Base-by-base conservation (phyloP, 495 filamentous ascomycete genomes). In the Xylaria bambusicola region DNA sequence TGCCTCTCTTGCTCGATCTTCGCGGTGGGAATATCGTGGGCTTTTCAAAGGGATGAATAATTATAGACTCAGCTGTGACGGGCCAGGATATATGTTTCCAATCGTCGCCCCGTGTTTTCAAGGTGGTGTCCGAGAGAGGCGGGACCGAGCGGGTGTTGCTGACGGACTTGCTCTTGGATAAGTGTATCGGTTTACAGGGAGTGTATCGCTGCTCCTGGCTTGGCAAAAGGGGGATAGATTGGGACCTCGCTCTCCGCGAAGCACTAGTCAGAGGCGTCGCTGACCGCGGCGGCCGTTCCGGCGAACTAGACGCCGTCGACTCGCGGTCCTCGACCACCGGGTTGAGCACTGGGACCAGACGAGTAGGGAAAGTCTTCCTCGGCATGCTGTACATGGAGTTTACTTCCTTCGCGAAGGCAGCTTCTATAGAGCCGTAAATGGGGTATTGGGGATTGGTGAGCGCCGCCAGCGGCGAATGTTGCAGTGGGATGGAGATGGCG, bases 401-500 rank as follows among this genome's bases (percentile, higher is more conserved):
- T 9, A 45, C n/a, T 1, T 51, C 52, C 24, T 52, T 53, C 9
- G 56, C 42, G 23, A 31, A 56, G 21, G 29, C 55, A 1, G 36
- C 35, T n/a, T 56, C 61, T 20, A 46, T 45, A 4, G 63, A 57
- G 33, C 31, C 21, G 26, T 40, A 47, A 27, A 36, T 33, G 1
- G 58, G 57, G 17, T 58, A 42, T 31, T 62, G 64, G n/a, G 56
- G 48, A 35, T 41, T 4, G 0, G 31, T 24, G 12, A 17, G n/a
- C 3, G 31, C 15, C 17, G 57, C 36, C 1, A 71, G 48, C 31
- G 71, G 59, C 1, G 53, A 67, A 49, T 74, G 54, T 42, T 75
- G 65, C 13, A 63, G n/a, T 0, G 80, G 80, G 17, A 82, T 80
- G 21, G 79, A 80, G 42, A 82, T 82, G 15, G 78, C 79, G 62